Conservation (phyloP, 768 basidiomycete genomes). For the Psilocybe azurescens region DNA sequence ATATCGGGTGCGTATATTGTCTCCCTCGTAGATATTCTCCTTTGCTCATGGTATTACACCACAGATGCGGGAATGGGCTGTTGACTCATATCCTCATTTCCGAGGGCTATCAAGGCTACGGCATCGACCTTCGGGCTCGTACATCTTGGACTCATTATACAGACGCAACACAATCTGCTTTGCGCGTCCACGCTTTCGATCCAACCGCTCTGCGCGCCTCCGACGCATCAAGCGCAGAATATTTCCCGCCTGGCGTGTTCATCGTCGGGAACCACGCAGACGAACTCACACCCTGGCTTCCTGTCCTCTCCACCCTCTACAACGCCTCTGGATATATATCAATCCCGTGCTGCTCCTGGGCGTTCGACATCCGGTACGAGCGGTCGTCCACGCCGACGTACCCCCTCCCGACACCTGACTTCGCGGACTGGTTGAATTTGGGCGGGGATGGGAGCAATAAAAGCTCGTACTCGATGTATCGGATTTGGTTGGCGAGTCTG, state of each 20-base stretch:
- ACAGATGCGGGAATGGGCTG: slow-evolving; percentile 91
- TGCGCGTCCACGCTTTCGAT: slow-evolving; percentile 76
- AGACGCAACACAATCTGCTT: slow-evolving; percentile 54
- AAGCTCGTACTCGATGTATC: slow-evolving; percentile 81
- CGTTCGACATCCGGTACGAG: slow-evolving; percentile 71
- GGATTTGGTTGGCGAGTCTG: slow-evolving; percentile 84
- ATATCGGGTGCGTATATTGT: slow-evolving; percentile 66
- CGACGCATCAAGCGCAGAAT: slow-evolving; percentile 21
- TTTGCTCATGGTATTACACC: neutral
- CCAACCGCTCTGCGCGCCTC: slow-evolving; percentile 45
- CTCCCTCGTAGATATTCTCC: neutral
- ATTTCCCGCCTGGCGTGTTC: slow-evolving; percentile 59
- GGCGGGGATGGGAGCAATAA: slow-evolving; percentile 64
- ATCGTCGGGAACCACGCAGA: slow-evolving; percentile 96
- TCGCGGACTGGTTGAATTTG: slow-evolving; percentile 48
- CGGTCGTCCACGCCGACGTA: slow-evolving; percentile 46
- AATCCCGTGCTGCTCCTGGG: slow-evolving; percentile 93
- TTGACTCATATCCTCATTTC: slow-evolving; percentile 84
- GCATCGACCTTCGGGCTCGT: slow-evolving; percentile 86
- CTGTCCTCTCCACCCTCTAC: slow-evolving; percentile 73
- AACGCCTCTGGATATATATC: slow-evolving; percentile 72
- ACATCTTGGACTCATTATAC: slow-evolving; percentile 87
- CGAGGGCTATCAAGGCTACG: slow-evolving; percentile 86
- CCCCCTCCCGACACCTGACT: slow-evolving; percentile 33
- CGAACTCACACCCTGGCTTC: slow-evolving; percentile 95